Conservation (phyloP, 2,329 filamentous ascomycete genomes). For the Sphaceloma murrayae region DNA sequence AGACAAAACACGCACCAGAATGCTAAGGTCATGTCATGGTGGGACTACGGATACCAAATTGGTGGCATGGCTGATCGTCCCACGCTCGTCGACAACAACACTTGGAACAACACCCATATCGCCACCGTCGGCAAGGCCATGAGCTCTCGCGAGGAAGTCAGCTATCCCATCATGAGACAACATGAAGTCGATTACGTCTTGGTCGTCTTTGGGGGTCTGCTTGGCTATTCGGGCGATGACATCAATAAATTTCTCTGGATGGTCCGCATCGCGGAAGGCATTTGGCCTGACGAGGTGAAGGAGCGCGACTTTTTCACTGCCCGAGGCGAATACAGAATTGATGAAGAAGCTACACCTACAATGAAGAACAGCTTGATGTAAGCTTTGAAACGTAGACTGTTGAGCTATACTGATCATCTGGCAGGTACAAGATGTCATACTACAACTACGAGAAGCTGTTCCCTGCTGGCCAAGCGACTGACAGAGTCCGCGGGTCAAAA, state of each 20-base stretch:
- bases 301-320: slow-evolving; percentile 93
- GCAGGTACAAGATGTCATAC: slow-evolving; percentile 99
- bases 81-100: slow-evolving; percentile 98
- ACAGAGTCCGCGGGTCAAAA: slow-evolving; percentile 73
- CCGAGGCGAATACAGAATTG: slow-evolving; percentile 89
- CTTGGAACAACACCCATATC: slow-evolving; percentile 99
- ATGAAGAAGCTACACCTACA: slow-evolving; percentile 82
- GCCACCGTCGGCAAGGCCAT: slow-evolving; percentile 98
- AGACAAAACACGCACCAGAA: slow-evolving; percentile 91
- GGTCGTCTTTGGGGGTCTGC: slow-evolving; percentile 87
- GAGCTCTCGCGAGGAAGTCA: slow-evolving; percentile 94
- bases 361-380: slow-evolving; percentile 99
- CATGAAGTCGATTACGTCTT: slow-evolving; percentile 99
- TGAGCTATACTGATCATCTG: slow-evolving; percentile 25
- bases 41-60: slow-evolving; percentile 99
- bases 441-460: slow-evolving; percentile 93
- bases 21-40: slow-evolving; percentile 99
- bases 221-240: slow-evolving; percentile 96
- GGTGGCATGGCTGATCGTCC: slow-evolving; percentile 98
- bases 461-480: slow-evolving; percentile 78
- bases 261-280: slow-evolving; percentile 97
- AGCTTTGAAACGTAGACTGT: slow-evolving; percentile 33
- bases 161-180: slow-evolving; percentile 95
- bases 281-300: slow-evolving; percentile 99
- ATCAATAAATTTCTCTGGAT: slow-evolving; percentile 99